These are phyloP conservation scores for Pyricularia pennisetigena DNA, from an alignment of 2,329 filamentous ascomycete genomes.

Conservation along the genomic window DNA sequence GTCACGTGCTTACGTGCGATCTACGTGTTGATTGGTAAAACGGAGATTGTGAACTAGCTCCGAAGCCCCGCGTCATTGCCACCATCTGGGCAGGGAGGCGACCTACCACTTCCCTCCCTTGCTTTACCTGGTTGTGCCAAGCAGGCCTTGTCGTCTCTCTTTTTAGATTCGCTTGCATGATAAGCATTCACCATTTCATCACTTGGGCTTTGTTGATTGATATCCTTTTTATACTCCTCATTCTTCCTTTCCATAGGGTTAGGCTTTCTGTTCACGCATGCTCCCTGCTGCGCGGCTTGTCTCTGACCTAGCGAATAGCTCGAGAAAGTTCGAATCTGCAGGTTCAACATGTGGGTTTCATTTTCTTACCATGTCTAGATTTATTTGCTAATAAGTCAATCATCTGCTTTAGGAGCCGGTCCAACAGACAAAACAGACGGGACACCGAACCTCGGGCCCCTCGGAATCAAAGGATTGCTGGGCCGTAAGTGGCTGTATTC, in stretches of 20 bases:
- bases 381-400: not conserved
- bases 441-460: not conserved
- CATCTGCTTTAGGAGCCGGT: not conserved
- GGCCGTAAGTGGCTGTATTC: constrained; percentile 17
- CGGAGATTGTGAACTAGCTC: not conserved
- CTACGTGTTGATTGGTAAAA: not conserved
- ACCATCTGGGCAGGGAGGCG: not conserved
- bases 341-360: not conserved
- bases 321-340: not conserved
- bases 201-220: not conserved
- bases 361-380: not conserved
- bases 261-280: not conserved
- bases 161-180: not conserved
- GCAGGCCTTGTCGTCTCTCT: not conserved
- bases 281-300: not conserved
- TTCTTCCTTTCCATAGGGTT: not conserved
- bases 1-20: not conserved
- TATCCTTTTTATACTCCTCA: not conserved
- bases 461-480: constrained; percentile 12
- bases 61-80: not conserved
- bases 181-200: not conserved
- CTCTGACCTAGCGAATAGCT: not conserved
- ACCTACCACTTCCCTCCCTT: not conserved
- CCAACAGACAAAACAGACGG: not conserved
- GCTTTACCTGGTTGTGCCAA: not conserved